phyloP scores from a whole-genome alignment of 2,329 filamentous ascomycete species.

The Ramichloridium luteum region DNA sequence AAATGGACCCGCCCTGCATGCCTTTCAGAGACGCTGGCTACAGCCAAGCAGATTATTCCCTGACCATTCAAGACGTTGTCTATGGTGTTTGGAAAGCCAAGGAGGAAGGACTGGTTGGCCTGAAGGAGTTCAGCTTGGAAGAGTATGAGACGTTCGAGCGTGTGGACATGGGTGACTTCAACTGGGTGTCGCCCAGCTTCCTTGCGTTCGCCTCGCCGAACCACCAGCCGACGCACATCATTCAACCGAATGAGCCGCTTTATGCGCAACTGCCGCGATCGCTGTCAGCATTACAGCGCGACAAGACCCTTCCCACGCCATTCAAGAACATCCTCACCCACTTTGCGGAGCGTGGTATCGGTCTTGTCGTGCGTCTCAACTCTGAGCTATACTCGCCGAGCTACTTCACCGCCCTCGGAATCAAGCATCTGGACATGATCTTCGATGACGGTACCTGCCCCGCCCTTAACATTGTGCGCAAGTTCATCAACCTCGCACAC shows the following conservation, averaged over 20 bases:
- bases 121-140: conserved; percentile 91
- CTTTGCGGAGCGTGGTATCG: conserved; percentile 78
- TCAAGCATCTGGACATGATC: conserved; percentile 97
- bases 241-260: conserved; percentile 59
- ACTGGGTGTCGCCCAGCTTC: conserved; percentile 94
- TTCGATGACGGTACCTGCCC: conserved; percentile 98
- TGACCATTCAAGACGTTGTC: conserved; percentile 93
- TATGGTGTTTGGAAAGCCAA: conserved; percentile 99
- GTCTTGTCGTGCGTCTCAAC: conserved; percentile 88
- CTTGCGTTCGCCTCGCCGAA: conserved; percentile 94
- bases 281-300: conserved; percentile 55
- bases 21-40: conserved; percentile 97
- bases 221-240: conserved; percentile 60
- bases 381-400: conserved; percentile 90
- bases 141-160: conserved; percentile 94
- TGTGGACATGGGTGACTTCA: conserved; percentile 98
- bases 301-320: conserved; percentile 59
- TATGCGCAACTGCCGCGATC: conserved; percentile 65
- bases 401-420: conserved; percentile 92
- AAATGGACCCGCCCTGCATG: conserved; percentile 96
- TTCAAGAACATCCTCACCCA: conserved; percentile 95
- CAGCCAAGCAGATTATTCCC: conserved; percentile 91
- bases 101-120: conserved; percentile 79
- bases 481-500: conserved; percentile 89
- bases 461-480: conserved; percentile 72